Conservation (phyloP, 2,329 filamentous ascomycete genomes). For the Talaromyces sp. region DNA sequence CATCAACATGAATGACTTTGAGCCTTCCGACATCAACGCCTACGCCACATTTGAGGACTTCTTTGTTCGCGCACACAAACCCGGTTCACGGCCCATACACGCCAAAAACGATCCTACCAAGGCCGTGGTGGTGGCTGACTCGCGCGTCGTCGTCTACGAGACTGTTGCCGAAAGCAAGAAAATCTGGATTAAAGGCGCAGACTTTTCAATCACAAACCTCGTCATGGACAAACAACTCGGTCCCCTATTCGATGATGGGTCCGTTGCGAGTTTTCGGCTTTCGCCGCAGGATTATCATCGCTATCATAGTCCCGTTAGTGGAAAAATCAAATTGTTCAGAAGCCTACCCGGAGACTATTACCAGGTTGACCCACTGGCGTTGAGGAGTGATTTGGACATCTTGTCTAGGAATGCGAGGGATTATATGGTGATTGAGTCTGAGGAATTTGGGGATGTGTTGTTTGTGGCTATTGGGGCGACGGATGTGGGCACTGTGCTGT, state of each 20-base stretch:
- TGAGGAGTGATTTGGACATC: conserved; percentile 39
- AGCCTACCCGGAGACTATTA: conserved; percentile 47
- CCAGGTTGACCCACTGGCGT: conserved; percentile 41
- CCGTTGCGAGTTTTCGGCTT: conserved; percentile 44
- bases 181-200: conserved; percentile 47
- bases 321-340: conserved; percentile 39
- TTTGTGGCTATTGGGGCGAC: conserved; percentile 46
- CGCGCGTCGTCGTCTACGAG: conserved; percentile 39
- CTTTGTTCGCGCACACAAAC: conserved; percentile 38
- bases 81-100: conserved; percentile 33
- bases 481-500: conserved; percentile 44
- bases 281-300: conserved; percentile 50
- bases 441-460: conserved; percentile 44
- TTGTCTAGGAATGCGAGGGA: conserved; percentile 41
- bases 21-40: conserved; percentile 35
- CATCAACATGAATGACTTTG: conserved; percentile 42
- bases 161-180: conserved; percentile 34
- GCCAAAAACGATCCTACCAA: conserved; percentile 27
- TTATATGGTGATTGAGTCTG: conserved; percentile 39
- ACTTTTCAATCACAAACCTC: conserved; percentile 45
- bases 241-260: conserved; percentile 35
- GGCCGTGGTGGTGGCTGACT: conserved; percentile 39
- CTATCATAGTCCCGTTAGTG: conserved; percentile 46
- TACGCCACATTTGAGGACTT: conserved; percentile 43
- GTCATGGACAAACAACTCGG: conserved; percentile 37